These are phyloP conservation scores for Bipolaris zeicola DNA, from an alignment of 2,329 filamentous ascomycete genomes.

Conservation along the genomic window DNA sequence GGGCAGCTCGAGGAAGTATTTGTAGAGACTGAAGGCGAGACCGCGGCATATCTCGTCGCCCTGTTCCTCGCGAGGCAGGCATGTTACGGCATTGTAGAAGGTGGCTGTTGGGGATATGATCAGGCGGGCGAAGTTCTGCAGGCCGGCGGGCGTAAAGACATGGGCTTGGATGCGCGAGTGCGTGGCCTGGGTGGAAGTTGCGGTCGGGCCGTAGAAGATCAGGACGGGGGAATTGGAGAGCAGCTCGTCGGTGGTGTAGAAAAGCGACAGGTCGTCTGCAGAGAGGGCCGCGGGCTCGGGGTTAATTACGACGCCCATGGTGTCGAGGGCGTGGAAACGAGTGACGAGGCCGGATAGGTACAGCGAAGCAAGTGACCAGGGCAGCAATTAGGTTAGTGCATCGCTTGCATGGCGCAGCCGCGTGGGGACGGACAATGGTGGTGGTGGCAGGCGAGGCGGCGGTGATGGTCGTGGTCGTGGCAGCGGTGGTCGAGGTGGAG, in stretches of 20 bases:
- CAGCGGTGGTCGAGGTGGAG: conserved; percentile 1
- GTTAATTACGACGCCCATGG: conserved; percentile 79
- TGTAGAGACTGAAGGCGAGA: conserved; percentile 88
- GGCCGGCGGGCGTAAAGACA: conserved; percentile 85
- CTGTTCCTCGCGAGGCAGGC: conserved; percentile 90
- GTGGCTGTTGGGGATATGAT: conserved; percentile 92
- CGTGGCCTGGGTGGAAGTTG: conserved; percentile 84
- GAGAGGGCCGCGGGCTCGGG: conserved; percentile 77
- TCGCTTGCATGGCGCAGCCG: conserved; percentile 32
- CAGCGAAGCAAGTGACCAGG: conserved; percentile 12
- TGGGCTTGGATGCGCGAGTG: conserved; percentile 95
- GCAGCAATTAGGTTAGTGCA: conserved; percentile 11
- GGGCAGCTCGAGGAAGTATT: conserved; percentile 90
- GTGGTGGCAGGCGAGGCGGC: conserved; percentile 7
- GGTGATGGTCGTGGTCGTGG: conserved; percentile 8
- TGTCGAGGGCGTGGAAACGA: conserved; percentile 43
- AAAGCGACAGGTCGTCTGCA: conserved; percentile 81
- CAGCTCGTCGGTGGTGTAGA: conserved; percentile 84
- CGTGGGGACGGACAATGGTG: conserved; percentile 15
- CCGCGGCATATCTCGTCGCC: conserved; percentile 92
- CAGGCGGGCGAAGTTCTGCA: conserved; percentile 86
- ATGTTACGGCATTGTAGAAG: conserved; percentile 86
- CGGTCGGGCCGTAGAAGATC: conserved; percentile 90
- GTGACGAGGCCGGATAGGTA: conserved; percentile 27
- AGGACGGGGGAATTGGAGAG: conserved; percentile 81